These are phyloP conservation scores for Penicillium bovifimosum DNA, from an alignment of 495 filamentous ascomycete species.

Conservation along the genomic window DNA sequence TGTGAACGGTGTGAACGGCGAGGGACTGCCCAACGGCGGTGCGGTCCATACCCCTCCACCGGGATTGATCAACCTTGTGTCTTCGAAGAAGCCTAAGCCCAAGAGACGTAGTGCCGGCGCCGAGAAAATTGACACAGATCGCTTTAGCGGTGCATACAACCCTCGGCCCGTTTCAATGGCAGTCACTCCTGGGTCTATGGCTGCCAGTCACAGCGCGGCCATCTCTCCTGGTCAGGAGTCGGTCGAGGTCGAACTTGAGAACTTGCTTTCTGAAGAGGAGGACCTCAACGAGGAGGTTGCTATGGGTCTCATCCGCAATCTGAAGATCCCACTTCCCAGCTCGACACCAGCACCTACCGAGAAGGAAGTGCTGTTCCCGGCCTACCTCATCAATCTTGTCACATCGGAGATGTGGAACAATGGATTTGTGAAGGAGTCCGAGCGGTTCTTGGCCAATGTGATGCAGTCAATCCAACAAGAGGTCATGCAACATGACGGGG, in stretches of 20 bases:
- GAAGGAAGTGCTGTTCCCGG: constrained; percentile 98
- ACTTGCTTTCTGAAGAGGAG: constrained; percentile 89
- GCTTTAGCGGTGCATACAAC: constrained; percentile 87
- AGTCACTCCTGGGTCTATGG: constrained; percentile 52
- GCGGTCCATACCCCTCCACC: constrained; percentile 50
- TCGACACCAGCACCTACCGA: constrained; percentile 83
- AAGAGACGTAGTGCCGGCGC: constrained; percentile 90
- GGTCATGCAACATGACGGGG: constrained; percentile 96
- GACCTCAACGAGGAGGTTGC: constrained; percentile 93
- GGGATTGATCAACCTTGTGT: constrained; percentile 92
- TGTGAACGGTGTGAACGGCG: constrained; percentile 51
- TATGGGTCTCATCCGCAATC: constrained; percentile 88
- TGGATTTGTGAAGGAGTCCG: constrained; percentile 98
- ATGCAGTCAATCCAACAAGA: constrained; percentile 99
- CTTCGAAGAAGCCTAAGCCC: constrained; percentile 95
- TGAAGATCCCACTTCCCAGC: constrained; percentile 86
- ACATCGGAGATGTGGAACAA: constrained; percentile 99
- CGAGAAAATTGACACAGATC: constrained; percentile 75
- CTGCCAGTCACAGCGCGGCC: constrained; percentile 60
- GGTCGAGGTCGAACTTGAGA: constrained; percentile 88
- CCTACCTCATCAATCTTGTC: constrained; percentile 97
- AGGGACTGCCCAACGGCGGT: constrained; percentile 61
- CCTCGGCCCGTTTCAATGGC: constrained; percentile 95
- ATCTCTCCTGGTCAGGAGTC: constrained; percentile 79
- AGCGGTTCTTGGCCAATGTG: constrained; percentile 96